Evolutionary conservation across 1,284 basidiomycete genomes (phyloP).

Genomic region (Ceratobasidium sp.): DNA sequence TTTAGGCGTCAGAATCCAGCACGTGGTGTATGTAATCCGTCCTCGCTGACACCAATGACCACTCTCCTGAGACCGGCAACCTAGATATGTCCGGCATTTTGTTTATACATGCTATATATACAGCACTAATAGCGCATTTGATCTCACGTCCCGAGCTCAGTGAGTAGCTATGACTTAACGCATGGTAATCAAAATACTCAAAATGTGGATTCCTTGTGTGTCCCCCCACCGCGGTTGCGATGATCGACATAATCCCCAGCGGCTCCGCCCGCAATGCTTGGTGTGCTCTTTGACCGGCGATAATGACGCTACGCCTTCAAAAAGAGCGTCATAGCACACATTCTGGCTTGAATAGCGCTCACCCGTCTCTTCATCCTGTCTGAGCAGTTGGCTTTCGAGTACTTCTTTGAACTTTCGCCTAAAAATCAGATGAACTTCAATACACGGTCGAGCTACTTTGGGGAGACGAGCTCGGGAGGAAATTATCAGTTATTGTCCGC

Average conservation of each 20-base stretch:
- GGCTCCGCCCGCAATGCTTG: slow-evolving; percentile 4
- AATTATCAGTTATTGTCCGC: slow-evolving; percentile 20
- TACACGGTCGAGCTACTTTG: slow-evolving; percentile 23
- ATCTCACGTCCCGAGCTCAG: slow-evolving; percentile 39
- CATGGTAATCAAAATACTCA: slow-evolving; percentile 35
- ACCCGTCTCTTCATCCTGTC: slow-evolving; percentile 9
- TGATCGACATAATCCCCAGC: slow-evolving; percentile 22
- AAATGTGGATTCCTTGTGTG: slow-evolving; percentile 11
- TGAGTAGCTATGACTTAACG: slow-evolving; percentile 9
- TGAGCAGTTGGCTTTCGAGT: not conserved
- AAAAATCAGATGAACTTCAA: slow-evolving; percentile 26
- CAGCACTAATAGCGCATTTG: slow-evolving; percentile 37
- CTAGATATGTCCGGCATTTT: slow-evolving; percentile 12
- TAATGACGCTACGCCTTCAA: slow-evolving; percentile 27
- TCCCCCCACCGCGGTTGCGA: slow-evolving; percentile 21
- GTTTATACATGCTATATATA: slow-evolving; percentile 8
- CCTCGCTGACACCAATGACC: no score
- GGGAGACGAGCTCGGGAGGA: slow-evolving; percentile 16
- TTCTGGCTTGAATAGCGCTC: slow-evolving; percentile 2
- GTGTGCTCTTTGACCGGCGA: slow-evolving; percentile 1
- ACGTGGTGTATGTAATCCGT: slow-evolving; percentile 1
- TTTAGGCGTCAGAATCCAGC: not conserved
- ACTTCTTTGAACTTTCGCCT: not conserved
- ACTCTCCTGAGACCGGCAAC: slow-evolving; percentile 25
- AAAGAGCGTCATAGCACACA: slow-evolving; percentile 5